Base-by-base conservation (phyloP, 306 rosid species). In the Pyrus pyrifolia region DNA sequence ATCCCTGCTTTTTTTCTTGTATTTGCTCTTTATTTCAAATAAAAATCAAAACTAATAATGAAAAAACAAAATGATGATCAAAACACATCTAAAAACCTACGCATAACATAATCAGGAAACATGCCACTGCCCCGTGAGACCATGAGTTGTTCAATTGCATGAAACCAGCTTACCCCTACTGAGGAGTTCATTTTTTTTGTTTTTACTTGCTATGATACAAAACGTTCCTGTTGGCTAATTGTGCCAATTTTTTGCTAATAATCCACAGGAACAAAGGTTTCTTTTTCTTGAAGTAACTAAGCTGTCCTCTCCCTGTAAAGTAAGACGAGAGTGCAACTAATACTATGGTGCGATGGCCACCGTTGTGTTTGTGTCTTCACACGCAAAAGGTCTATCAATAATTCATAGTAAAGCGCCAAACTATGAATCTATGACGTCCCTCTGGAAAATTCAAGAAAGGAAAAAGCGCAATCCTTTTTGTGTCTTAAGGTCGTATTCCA, bases 351-450 rank as follows among this genome's bases (percentile, higher is more conserved):
- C 66, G 74, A 55, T 79, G 77, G 70, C 19, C 52, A 73, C 53
- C 33, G 70, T 67, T 79, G 78, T 66, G 52, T 76, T 73, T 67
- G 51, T 74, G 83, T 67, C 70, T 67, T 73, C 75, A 73, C 64
- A 31, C 69, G 55, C 23, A n/a, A 75, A 75, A 75, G 65, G 52
- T 35, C 46, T 6, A 7, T 46, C 12, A 8, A 22, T 57, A 35
- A 57, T 72, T 38, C 38, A 38, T 65, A 46, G 14, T 65, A 19
- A 65, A 65, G 70, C 40, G 3, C 66, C 11, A 7, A 25, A 17
- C 10, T 13, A 61, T 25, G 66, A 65, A 33, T 65, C 70, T 18
- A 15, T 49, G 19, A 49, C 42, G 42, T 38, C 27, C 46, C 11
- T 21, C 25, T 35, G n/a, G 2, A 66, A 64, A 31, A 30, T 64